Conservation (phyloP, 495 filamentous ascomycete genomes). For the Tetracladium marchalianum region DNA sequence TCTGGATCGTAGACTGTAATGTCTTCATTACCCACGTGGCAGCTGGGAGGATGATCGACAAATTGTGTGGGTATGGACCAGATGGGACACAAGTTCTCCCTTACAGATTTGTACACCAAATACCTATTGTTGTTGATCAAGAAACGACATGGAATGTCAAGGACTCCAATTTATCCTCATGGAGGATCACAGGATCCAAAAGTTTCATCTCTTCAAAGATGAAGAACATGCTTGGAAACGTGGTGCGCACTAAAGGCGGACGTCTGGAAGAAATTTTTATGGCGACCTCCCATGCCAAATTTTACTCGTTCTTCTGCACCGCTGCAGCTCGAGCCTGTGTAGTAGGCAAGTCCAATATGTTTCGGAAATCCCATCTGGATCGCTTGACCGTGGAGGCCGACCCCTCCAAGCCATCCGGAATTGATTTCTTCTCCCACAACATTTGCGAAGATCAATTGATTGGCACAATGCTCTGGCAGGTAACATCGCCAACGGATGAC, state of each 20-base stretch:
- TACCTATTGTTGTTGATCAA: slow-evolving; percentile 54
- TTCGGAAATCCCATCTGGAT: slow-evolving; percentile 61
- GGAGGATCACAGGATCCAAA: slow-evolving; percentile 7
- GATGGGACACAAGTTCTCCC: slow-evolving; percentile 27
- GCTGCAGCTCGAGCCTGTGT: slow-evolving; percentile 62
- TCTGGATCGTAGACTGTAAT: slow-evolving; percentile 74
- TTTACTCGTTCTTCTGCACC: slow-evolving; percentile 73
- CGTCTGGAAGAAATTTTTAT: slow-evolving; percentile 64
- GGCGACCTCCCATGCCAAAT: slow-evolving; percentile 66
- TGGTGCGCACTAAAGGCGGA: slow-evolving; percentile 39
- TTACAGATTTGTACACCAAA: slow-evolving; percentile 68
- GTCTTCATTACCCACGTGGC: slow-evolving; percentile 60
- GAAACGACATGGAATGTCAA: slow-evolving; percentile 29
- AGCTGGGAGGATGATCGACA: slow-evolving; percentile 54
- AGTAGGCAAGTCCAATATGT: slow-evolving; percentile 72
- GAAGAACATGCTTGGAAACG: slow-evolving; percentile 18
- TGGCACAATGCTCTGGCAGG: slow-evolving; percentile 57
- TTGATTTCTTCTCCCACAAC: slow-evolving; percentile 64
- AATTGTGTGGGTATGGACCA: slow-evolving; percentile 30
- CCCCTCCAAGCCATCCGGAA: slow-evolving; percentile 32
- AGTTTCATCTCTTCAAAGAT: slow-evolving; percentile 7
- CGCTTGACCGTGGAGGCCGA: slow-evolving; percentile 53
- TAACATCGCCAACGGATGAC: neutral
- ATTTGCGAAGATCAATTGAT: slow-evolving; percentile 78
- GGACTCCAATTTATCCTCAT: slow-evolving; percentile 24